Base-by-base conservation (phyloP, 495 filamentous ascomycete genomes). In the Collariella sp. region DNA sequence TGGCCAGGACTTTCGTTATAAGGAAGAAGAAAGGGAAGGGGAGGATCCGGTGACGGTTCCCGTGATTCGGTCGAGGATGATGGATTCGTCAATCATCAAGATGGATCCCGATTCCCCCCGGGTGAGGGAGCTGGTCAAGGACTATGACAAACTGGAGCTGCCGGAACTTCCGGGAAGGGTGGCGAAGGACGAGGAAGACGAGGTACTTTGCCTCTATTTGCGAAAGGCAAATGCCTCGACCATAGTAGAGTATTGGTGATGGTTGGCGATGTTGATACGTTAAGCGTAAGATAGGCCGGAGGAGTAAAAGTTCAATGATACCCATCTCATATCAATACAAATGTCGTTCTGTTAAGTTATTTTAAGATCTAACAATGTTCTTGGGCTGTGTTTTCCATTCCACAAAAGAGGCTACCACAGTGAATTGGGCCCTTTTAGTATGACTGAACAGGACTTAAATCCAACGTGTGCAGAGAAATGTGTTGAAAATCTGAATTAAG, bases 91-190 rank as follows among this genome's bases (percentile, higher is more conserved):
- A 0, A 49, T 38, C 18, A 34, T 60, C 1, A 0, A 40, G 13
- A 40, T 12, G 13, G 58, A 60, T 15, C 58, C 53, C 2, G 58
- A 60, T 39, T 56, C 53, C 7, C 58, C 57, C 26, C n/a, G 53
- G 41, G 49, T 54, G n/a, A 52, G 58, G 34, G 33, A 49, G 58
- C 10, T 60, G 53, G 23, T 60, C 16, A 1, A 26, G 16, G 22
- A 45, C 6, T 59, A 59, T 26, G 56, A 54, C 46, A 22, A 7
- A 22, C 34, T 33, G 20, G 41, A 46, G 40, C 24, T 59, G 16
- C 56, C 56, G 7, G 50, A 50, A 40, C 50, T 59, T 1, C 56
- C 56, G 0, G 46, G 31, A 23, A 24, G 24, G 11, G 35, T 5
- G n/a, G 18, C 18, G 1, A 22, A 40, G 15, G 51, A 54, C 16